A percentile compares a stretch with the other conserved stretches of the same genome.
Evolutionary conservation across 2,329 filamentous ascomycete species (phyloP).

Genomic region (Tolypocladium cylindrosporum): DNA sequence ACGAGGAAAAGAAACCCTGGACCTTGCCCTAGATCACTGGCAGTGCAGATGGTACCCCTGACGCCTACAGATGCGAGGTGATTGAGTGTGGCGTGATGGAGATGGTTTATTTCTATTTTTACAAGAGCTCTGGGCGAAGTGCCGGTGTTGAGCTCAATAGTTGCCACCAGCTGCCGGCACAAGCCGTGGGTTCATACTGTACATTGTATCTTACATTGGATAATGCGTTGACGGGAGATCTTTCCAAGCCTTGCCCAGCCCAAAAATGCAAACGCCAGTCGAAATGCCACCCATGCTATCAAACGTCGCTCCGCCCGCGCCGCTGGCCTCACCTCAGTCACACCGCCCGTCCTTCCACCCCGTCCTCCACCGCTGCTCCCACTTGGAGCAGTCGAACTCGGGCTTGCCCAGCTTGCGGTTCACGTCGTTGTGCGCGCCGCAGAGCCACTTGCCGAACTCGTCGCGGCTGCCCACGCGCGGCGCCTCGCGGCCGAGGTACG

Average conservation of each 20-base stretch:
- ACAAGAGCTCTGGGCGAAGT: background rate
- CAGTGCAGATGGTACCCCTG: background rate
- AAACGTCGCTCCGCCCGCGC: background rate
- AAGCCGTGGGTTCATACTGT: background rate
- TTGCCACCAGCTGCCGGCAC: background rate
- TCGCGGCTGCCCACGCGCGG: conserved; percentile 49
- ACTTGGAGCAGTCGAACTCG: conserved; percentile 77
- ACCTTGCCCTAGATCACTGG: background rate
- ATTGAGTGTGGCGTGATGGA: background rate
- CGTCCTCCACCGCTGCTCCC: conserved; percentile 92
- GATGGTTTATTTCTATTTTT: background rate
- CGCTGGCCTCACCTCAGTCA: conserved; percentile 26
- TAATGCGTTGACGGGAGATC: background rate
- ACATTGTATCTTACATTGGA: background rate
- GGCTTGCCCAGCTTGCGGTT: conserved; percentile 86
- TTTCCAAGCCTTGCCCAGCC: background rate
- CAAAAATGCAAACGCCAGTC: background rate
- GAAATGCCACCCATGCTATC: background rate
- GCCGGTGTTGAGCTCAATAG: background rate
- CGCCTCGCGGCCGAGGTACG: conserved; percentile 65
- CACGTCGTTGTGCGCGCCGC: conserved; percentile 78
- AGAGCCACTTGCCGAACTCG: conserved; percentile 75
- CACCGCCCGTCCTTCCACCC: conserved; percentile 68
- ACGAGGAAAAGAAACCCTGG: background rate
- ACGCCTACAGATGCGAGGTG: background rate